Conservation (phyloP, 2,329 filamentous ascomycete genomes). For the Didymella exigua region DNA sequence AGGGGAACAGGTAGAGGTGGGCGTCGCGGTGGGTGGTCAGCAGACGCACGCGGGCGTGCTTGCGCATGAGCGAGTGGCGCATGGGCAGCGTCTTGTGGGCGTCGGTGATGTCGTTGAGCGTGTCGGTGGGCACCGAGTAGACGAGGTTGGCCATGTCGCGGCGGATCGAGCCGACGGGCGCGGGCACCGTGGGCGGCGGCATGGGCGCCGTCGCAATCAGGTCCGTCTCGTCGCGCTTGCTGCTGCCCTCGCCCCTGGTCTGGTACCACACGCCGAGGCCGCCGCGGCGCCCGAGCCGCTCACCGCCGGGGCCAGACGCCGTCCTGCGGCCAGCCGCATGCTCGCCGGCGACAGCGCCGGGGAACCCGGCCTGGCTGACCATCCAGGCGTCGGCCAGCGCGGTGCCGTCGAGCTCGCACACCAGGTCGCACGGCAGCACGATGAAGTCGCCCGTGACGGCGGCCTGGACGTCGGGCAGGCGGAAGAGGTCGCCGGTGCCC, state of each 20-base stretch:
- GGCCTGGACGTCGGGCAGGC: slow-evolving; percentile 80
- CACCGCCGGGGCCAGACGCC: slow-evolving; percentile 58
- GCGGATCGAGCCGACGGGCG: slow-evolving; percentile 68
- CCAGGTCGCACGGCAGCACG: slow-evolving; percentile 88
- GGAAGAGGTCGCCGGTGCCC: slow-evolving; percentile 86
- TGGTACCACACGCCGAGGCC: slow-evolving; percentile 91
- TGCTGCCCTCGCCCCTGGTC: slow-evolving; percentile 74
- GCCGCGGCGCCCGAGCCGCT: slow-evolving; percentile 69
- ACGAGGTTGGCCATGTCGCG: slow-evolving; percentile 76
- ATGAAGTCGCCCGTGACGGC: slow-evolving; percentile 85
- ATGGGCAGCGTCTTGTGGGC: slow-evolving; percentile 74
- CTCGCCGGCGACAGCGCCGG: slow-evolving; percentile 61
- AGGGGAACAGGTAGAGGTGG: slow-evolving; percentile 92
- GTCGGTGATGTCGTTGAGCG: slow-evolving; percentile 81
- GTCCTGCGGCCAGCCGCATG: slow-evolving; percentile 50
- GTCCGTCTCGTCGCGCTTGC: slow-evolving; percentile 92
- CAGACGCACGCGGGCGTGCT: slow-evolving; percentile 78
- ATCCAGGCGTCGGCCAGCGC: slow-evolving; percentile 90
- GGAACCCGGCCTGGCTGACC: slow-evolving; percentile 75
- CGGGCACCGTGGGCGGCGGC: slow-evolving; percentile 60
- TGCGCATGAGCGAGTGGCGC: slow-evolving; percentile 75
- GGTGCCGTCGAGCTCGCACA: slow-evolving; percentile 86
- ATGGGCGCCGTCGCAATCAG: slow-evolving; percentile 82
- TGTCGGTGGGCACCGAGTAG: slow-evolving; percentile 87
- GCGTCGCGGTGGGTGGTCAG: slow-evolving; percentile 85